Evolutionary conservation across 2,329 filamentous ascomycete genomes (phyloP), one percentile per base, ranked within the genome.

Genomic region (Penicillium freii): DNA sequence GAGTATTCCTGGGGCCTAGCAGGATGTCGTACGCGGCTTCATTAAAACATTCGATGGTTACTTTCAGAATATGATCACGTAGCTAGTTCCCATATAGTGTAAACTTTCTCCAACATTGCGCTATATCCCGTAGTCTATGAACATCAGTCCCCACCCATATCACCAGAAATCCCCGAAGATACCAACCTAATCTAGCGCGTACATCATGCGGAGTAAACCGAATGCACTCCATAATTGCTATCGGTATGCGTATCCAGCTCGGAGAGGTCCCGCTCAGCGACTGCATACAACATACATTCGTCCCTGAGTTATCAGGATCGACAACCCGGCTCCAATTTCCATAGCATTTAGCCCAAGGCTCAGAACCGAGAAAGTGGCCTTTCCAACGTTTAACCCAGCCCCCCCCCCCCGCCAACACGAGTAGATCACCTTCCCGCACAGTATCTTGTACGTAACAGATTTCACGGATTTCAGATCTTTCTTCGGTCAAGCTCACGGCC

Each of bases 311-410:
- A 62, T 63, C 58, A 44, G 38, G 62, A 59, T 62, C 59, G 53
- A 61, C 60, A 51, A 29, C 45, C 45, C 21, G 46, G 39, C 42
- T 43, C 57, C 57, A 62, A 50, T 51, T 49, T 48, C 57, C 56
- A 62, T 62, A 36, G 40, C 23, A 33, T 33, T 34, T 21, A 51
- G 31, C 49, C 47, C 47, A 57, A 56, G 51, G 55, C 55, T 58
- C 39, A 48, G 44, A 47, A 52, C 55, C 58, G 57, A 56, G 55
- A 49, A 62, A 66, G 60, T 60, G 63, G 57, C 47, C 39, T 42
- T 50, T 43, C 47, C 42, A 50, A 29, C 47, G 25, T 42, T 29
- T 2, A 46, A 17, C 19, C 19, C 23, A 19, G 27, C 51, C 33
- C 38, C 21, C 51, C 33, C 38, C 21, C 27, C 38, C 29, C 29